These are phyloP conservation scores for Luzula sylvatica DNA, from an alignment of 176 grass and related monocot genomes.

Conservation along the genomic window DNA sequence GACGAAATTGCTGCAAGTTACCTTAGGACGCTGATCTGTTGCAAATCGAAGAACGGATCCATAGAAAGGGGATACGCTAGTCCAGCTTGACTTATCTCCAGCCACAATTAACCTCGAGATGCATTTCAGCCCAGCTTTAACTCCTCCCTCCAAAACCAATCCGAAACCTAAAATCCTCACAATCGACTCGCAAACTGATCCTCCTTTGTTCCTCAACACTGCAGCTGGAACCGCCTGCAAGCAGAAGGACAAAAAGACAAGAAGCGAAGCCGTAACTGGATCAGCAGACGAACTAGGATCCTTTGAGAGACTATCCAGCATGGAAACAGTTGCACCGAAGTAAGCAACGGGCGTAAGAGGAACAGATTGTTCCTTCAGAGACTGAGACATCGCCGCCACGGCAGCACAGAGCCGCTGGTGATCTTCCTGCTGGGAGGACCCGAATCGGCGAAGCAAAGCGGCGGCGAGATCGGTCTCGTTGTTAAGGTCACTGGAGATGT, in stretches of 20 bases:
- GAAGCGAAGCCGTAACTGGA: constrained; percentile 38
- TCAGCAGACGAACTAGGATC: constrained; percentile 35
- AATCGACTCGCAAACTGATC: constrained; percentile 41
- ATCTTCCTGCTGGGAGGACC: constrained; percentile 45
- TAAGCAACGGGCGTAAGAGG: constrained; percentile 45
- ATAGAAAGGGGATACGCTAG: constrained; percentile 37
- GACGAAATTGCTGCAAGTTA: constrained; percentile 4
- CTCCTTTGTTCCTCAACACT: constrained; percentile 32
- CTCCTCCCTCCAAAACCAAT: constrained; percentile 38
- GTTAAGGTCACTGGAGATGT: constrained; percentile 22
- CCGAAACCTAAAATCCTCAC: constrained; percentile 53
- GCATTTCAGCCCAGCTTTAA: constrained; percentile 71
- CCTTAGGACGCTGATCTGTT: constrained; percentile 53
- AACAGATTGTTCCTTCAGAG: constrained; percentile 44
- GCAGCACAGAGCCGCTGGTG: constrained; percentile 71
- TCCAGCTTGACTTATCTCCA: constrained; percentile 62
- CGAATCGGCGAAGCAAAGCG: constrained; percentile 39
- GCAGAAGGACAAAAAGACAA: constrained; percentile 49
- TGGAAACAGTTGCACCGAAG: constrained; percentile 43
- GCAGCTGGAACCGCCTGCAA: constrained; percentile 36
- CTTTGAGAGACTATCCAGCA: constrained; percentile 42
- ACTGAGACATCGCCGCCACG: constrained; percentile 60
- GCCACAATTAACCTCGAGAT: constrained; percentile 49
- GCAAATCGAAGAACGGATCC: constrained; percentile 37
- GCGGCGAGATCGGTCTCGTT: constrained; percentile 38